Evolutionary conservation across 768 basidiomycete genomes (phyloP), one percentile per base, ranked within the genome.

Genomic region (Russula abietina): DNA sequence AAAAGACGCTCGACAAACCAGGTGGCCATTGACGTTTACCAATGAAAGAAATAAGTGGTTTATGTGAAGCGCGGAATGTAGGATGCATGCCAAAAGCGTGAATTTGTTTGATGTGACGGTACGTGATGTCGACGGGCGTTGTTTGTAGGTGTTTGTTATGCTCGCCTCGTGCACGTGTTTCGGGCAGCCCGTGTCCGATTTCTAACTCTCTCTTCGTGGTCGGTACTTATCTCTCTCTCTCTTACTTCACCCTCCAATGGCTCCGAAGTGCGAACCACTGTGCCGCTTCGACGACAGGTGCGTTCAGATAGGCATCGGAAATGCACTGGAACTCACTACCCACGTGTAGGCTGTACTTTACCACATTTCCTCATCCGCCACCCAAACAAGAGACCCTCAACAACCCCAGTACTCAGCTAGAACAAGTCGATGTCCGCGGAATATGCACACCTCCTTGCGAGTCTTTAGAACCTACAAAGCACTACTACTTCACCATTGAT

Each of bases 401-500:
- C 69, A 77, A 78, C 45, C 75, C 80, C 46, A 74, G 83, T 38
- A 71, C 78, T 50, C 82, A 85, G 55, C 73, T 80, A 52, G 80
- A 80, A 75, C 77, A 77, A 55, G 89, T 89, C 70, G 80, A 77
- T 70, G 74, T 90, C 33, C 86, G 89, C 65, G 78, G 81, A 55
- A 80, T 80, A 9, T 80, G 76, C 71, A 82, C 78, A 43, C 81
- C 82, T n/a, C 81, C 83, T 36, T 81, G 85, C 48, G 78, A 82
- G 28, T 81, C 88, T 17, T 84, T 87, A 26, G 89, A 93, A 69
- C 88, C 89, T 67, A 83, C 87, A 60, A 80, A 81, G 57, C 91
- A 91, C 73, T 91, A 91, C 76, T 96, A 88, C 76, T 93, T 96
- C 78, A 91, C 89, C 60, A 84, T 96, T 76, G 93, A 97, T 75